Percentiles rank a stretch among this genome's conserved stretches.
These are phyloP conservation scores for Pistacia atlantica DNA, from an alignment of 345 rosid genomes.

Conservation along the genomic window DNA sequence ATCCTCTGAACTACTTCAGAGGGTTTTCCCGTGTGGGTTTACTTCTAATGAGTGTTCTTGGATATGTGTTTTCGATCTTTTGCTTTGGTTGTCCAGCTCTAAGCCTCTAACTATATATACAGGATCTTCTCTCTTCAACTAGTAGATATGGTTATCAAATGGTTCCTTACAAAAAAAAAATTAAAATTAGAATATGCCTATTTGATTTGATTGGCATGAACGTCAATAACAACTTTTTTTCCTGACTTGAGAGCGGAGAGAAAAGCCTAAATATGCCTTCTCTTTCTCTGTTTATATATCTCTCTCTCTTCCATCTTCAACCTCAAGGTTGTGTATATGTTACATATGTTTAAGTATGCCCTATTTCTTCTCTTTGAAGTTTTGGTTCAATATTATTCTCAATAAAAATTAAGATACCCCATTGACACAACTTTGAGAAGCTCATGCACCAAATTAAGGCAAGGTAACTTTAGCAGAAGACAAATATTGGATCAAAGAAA, in stretches of 20 bases:
- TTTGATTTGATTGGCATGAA: slow-evolving; percentile 39
- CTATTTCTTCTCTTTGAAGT: slow-evolving; percentile 39
- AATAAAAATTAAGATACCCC: slow-evolving; percentile 33
- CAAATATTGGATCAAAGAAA: slow-evolving; percentile 26
- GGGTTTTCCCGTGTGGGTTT: slow-evolving; percentile 21
- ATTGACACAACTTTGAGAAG: slow-evolving; percentile 47
- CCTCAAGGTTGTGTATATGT: background rate
- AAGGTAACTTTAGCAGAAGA: slow-evolving; percentile 34
- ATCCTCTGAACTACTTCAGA: slow-evolving; percentile 20
- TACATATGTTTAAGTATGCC: background rate
- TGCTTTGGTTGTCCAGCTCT: slow-evolving; percentile 8
- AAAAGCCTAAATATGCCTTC: slow-evolving; percentile 42
- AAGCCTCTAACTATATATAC: background rate
- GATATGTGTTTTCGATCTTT: slow-evolving; percentile 10
- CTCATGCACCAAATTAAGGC: slow-evolving; percentile 34
- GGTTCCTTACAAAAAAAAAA: background rate
- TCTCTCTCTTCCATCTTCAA: background rate
- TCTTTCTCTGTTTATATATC: background rate
- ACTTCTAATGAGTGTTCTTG: slow-evolving; percentile 11
- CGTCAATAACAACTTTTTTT: slow-evolving; percentile 38
- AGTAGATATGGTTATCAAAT: slow-evolving; percentile 9
- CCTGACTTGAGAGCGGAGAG: slow-evolving; percentile 33
- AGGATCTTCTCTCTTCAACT: slow-evolving; percentile 24
- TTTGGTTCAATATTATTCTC: slow-evolving; percentile 18
- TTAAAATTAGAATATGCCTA: background rate